Conservation (phyloP, 441 rosid genomes). For the Syzygium malaccense region DNA sequence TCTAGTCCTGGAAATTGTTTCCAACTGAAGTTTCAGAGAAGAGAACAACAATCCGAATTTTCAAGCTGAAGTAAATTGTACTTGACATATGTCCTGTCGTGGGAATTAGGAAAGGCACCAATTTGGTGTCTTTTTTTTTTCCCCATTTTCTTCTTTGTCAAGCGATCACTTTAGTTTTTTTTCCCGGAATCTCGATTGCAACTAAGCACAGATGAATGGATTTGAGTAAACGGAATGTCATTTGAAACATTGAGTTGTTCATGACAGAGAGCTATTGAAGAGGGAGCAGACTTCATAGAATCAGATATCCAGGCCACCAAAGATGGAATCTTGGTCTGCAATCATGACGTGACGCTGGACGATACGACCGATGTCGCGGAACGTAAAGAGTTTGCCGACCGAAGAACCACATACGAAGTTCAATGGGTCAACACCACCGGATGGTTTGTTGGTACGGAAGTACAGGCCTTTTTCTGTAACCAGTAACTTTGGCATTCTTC, state of each 20-base stretch:
- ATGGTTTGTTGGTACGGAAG: conserved; percentile 8
- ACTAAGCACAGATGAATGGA: not conserved
- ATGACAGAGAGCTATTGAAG: conserved; percentile 11
- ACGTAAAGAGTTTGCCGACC: conserved; percentile 1
- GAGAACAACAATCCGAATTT: not conserved
- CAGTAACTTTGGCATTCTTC: not conserved
- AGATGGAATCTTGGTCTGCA: conserved; percentile 11
- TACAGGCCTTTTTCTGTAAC: not conserved
- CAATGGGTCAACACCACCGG: conserved; percentile 10
- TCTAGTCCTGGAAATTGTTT: not conserved
- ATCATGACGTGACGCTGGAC: conserved; percentile 11
- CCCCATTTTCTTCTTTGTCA: not conserved
- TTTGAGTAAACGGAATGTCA: not conserved
- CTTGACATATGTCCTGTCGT: not conserved
- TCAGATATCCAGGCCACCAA: conserved; percentile 5
- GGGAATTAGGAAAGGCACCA: not conserved
- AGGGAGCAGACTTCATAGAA: conserved; percentile 18
- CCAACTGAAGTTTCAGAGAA: not conserved
- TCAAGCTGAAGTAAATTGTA: not conserved
- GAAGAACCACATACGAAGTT: conserved; percentile 11
- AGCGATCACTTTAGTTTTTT: not conserved
- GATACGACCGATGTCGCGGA: conserved; percentile 5
- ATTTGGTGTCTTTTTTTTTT: not conserved
- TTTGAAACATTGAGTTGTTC: not conserved
- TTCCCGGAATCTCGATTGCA: not conserved